Base-by-base conservation (phyloP, 2,329 filamentous ascomycete genomes). In the Graphilbum sp. region DNA sequence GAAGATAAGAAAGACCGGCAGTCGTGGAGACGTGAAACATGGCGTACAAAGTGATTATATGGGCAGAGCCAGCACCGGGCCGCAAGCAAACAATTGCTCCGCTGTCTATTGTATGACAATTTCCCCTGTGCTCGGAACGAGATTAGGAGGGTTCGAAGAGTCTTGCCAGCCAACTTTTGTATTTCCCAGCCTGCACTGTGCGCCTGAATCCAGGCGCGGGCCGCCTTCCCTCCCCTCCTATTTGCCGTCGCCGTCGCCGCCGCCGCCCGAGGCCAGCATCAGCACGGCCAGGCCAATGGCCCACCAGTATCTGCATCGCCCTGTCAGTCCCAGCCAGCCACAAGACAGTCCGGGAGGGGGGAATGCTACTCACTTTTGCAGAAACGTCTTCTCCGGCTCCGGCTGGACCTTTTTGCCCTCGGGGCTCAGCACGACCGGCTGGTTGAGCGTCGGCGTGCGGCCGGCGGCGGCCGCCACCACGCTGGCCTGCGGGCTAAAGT, bases 301-400 rank as follows among this genome's bases (percentile, higher is more conserved):
- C 74, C 74, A 79, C 75, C 75, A 80, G 53, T 79, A 79, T 54
- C 72, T 76, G 46, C 37, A n/a, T n/a, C n/a, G 39, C 6, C 21
- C 30, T 34, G 27, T 29, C 40, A 20, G 51, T 63, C 15, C 27
- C 27, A 29, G 13, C 11, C 23, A 25, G 7, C 23, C 23, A 7
- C 7, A 7, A 25, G 27, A 8, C 27, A 6, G 21, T 11, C 21
- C 6, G 21, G 5, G 21, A 6, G 6, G 5, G 6, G 6, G 1
- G 12, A 3, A 10, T 20, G 36, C 38, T 31, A 45, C 67, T 49
- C 62, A 79, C 75, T 76, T 79, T 56, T 79, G 75, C 40, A 80
- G 52, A 44, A 80, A 64, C 2, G 68, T 64, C 66, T 78, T 80
- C 59, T 79, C 72, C 39, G 56, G 57, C 37, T 54, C 56, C 43